Base-by-base conservation (phyloP, 352 stramenopile genomes). In the Phytophthora pluvialis region DNA sequence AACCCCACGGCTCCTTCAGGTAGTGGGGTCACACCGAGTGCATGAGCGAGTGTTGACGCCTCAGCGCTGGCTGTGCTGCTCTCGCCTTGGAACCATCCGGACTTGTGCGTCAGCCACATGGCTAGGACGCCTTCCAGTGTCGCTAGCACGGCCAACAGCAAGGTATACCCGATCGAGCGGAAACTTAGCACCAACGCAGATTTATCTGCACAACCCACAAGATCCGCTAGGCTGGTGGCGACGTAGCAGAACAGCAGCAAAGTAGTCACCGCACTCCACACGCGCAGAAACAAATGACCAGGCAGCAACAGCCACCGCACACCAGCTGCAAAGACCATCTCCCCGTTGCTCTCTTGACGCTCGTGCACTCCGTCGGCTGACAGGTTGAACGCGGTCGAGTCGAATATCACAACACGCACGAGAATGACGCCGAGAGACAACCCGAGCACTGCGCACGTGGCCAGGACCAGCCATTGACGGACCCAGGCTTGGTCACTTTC, bases 181-280 rank as follows among this genome's bases (percentile, higher is more conserved):
- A 85, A 69, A 28, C 70, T 79, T 21, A 89, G 25, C 15, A 75
- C 55, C n/a, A 67, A 40, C 15, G 43, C 36, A 13, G 60, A 31
- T 53, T 85, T 86, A 6, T 76, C 54, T 18, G 67, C 72, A 62
- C 80, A 74, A 10, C 60, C 80, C 25, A 70, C 65, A 4, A 89
- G 57, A 36, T 89, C 80, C 0, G 70, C 68, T 5, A 81, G n/a
- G 15, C 72, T 70, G 16, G 77, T 86, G 15, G 73, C 54, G 0
- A 78, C 58, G 31, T 86, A 78, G 63, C 80, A 89, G 21, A 86
- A 63, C 3, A 86, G 43, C 44, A 89, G 67, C 6, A 74, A 68
- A 42, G 80, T 58, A 6, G 65, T 64, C 29, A 81, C 54, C 11
- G 74, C 81, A 43, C 67, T 77, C 80, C 80, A 89, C 1, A 73